A percentile compares a stretch with the other conserved stretches of the same genome.
phyloP scores from a whole-genome alignment of 768 basidiomycete species.

The Pleurotus eryngii region DNA sequence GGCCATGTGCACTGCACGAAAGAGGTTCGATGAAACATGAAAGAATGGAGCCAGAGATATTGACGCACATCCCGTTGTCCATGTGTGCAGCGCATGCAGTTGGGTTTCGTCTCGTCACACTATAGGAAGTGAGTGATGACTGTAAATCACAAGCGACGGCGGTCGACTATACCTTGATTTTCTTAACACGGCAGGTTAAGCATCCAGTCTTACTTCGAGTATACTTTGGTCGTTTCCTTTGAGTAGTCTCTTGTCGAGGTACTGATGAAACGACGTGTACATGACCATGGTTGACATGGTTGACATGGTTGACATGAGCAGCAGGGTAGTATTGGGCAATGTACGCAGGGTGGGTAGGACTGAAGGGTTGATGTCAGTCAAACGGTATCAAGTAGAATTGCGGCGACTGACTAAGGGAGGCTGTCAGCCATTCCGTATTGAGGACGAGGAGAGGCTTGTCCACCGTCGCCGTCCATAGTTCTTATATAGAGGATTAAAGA shows the following conservation, averaged over 20 bases:
- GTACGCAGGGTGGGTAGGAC: slow-evolving; percentile 39
- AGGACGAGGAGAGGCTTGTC: slow-evolving; percentile 36
- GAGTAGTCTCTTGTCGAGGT: slow-evolving; percentile 45
- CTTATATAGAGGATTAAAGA: slow-evolving; percentile 48
- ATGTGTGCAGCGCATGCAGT: slow-evolving; percentile 82
- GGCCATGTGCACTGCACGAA: slow-evolving; percentile 77
- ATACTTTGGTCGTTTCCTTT: slow-evolving; percentile 87
- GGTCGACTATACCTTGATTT: slow-evolving; percentile 73
- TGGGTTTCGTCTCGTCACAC: slow-evolving; percentile 92
- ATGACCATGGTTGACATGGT: slow-evolving; percentile 33
- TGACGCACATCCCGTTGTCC: slow-evolving; percentile 74
- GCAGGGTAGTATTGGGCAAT: slow-evolving; percentile 40
- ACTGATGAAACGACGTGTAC: slow-evolving; percentile 48
- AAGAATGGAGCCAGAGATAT: not conserved
- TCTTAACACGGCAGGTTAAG: slow-evolving; percentile 88
- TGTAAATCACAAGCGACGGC: not conserved
- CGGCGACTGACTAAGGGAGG: slow-evolving; percentile 50
- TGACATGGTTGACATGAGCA: slow-evolving; percentile 37
- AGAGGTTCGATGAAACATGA: not conserved
- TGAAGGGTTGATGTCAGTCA: slow-evolving; percentile 18
- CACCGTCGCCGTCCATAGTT: slow-evolving; percentile 41
- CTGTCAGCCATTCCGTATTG: slow-evolving; percentile 45
- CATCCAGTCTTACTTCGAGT: slow-evolving; percentile 94
- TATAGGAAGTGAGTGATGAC: slow-evolving; percentile 23
- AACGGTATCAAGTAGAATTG: slow-evolving; percentile 3